A percentile compares a stretch with the other conserved stretches of the same genome.
Conservation (phyloP, 805 yeast species). For the Scheffersomyces lignosus region DNA sequence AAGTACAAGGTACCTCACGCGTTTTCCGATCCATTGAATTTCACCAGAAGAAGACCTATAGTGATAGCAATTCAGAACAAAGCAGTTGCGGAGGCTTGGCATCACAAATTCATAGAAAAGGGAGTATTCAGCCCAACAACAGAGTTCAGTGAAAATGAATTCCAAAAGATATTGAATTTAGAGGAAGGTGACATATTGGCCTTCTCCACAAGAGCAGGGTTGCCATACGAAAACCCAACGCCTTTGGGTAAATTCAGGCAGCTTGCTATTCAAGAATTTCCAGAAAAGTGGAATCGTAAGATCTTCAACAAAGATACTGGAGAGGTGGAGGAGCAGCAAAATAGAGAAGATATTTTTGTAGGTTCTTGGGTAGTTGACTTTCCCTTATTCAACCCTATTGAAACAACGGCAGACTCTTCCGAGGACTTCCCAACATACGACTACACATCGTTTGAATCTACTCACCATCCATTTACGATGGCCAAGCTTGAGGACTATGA, state of each 20-base stretch:
- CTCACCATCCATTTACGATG: constrained; percentile 99
- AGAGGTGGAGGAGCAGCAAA: constrained; percentile 14
- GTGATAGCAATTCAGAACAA: constrained; percentile 50
- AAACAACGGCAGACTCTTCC: constrained; percentile 20
- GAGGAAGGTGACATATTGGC: constrained; percentile 74
- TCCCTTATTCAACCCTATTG: constrained; percentile 85
- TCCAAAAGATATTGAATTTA: constrained; percentile 37
- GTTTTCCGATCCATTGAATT: constrained; percentile 43
- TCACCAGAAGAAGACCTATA: constrained; percentile 58
- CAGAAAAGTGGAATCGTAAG: constrained; percentile 49
- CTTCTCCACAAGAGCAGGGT: constrained; percentile 65
- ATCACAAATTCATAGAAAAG: constrained; percentile 31
- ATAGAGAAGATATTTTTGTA: constrained; percentile 44
- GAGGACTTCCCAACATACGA: constrained; percentile 64
- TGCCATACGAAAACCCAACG: constrained; percentile 89
- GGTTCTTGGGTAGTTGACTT: constrained; percentile 89
- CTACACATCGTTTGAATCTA: constrained; percentile 51
- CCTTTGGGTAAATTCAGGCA: constrained; percentile 89
- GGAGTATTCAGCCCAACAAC: constrained; percentile 16
- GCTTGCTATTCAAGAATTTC: constrained; percentile 57
- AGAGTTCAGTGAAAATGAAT: constrained; percentile 13
- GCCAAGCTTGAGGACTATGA: constrained; percentile 68
- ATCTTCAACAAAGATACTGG: constrained; percentile 14
- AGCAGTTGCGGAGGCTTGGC: constrained; percentile 46
- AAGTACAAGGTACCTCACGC: constrained; percentile 34